Percentiles rank a stretch among this genome's conserved stretches.
Evolutionary conservation across 83 land plant species (phyloP).

Genomic region (Isoetes engelmannii): DNA sequence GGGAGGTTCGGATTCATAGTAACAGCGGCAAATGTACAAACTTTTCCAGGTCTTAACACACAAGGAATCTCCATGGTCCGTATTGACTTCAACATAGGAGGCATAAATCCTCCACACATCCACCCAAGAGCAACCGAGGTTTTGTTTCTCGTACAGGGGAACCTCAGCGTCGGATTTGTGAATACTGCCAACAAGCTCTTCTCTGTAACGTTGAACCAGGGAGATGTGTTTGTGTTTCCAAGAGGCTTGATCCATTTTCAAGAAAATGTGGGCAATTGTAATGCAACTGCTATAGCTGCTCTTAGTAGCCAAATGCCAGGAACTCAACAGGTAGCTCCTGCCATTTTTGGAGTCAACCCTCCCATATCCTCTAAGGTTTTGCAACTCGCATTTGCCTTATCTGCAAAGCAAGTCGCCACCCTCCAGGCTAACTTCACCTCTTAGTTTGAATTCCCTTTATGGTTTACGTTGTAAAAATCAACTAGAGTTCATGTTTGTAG

Average conservation of each 20-base stretch:
- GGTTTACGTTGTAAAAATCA: too few relatives aligned
- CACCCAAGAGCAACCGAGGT: slow-evolving; percentile 58
- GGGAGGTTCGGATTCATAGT: slow-evolving; percentile 17
- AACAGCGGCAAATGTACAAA: slow-evolving; percentile 15
- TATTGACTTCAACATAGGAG: slow-evolving; percentile 19
- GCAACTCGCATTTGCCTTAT: slow-evolving; percentile 13
- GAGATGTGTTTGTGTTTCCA: slow-evolving; percentile 52
- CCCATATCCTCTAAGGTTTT: slow-evolving; percentile 5
- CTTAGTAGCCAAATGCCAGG: too few relatives aligned
- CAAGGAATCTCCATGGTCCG: slow-evolving; percentile 39
- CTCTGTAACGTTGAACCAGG: slow-evolving; percentile 17
- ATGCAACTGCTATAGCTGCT: too few relatives aligned
- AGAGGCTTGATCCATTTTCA: slow-evolving; percentile 44
- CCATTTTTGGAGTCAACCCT: slow-evolving; percentile 19
- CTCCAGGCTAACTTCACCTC: too few relatives aligned
- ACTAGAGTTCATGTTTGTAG: too few relatives aligned
- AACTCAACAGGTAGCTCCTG: background rate
- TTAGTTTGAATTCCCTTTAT: too few relatives aligned
- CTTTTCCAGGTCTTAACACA: slow-evolving; percentile 41
- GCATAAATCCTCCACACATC: slow-evolving; percentile 33
- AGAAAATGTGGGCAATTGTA: slow-evolving; percentile 11
- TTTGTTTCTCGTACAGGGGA: slow-evolving; percentile 19
- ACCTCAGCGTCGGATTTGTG: slow-evolving; percentile 39
- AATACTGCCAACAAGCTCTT: slow-evolving; percentile 37
- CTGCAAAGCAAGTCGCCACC: too few relatives aligned